Evolutionary conservation across 805 yeast species (phyloP).

Genomic region (Saturnispora sanitii): DNA sequence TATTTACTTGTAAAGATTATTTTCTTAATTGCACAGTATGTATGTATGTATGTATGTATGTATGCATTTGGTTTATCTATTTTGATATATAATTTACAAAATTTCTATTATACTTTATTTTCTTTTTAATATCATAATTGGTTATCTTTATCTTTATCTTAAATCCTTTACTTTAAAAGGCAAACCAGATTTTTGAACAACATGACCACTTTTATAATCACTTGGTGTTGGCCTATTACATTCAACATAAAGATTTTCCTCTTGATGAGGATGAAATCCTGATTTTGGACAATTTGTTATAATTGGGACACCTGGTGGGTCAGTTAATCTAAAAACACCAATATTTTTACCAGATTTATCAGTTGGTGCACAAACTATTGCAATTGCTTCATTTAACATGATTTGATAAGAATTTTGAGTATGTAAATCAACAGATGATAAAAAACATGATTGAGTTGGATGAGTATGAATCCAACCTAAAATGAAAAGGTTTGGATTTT

Average conservation of each 20-base stretch:
- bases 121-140: not conserved
- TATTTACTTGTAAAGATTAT: no score
- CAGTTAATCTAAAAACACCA: constrained; percentile 53
- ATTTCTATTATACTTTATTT: not conserved
- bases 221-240: constrained; percentile 30
- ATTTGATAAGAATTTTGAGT: constrained; percentile 61
- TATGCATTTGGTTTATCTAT: no score
- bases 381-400: constrained; percentile 61
- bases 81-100: no score
- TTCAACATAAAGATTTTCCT: constrained; percentile 37
- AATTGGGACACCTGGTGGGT: constrained; percentile 52
- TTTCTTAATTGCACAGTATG: no score
- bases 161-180: constrained; percentile 44
- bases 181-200: constrained; percentile 33
- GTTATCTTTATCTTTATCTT: constrained; percentile 20
- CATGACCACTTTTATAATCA: constrained; percentile 35
- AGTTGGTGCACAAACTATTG: constrained; percentile 55
- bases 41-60: no score
- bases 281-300: constrained; percentile 40
- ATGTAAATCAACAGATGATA: constrained; percentile 57
- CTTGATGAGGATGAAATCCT: constrained; percentile 58
- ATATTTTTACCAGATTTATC: constrained; percentile 32
- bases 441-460: constrained; percentile 63
- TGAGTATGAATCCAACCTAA: constrained; percentile 72
- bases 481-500: constrained; percentile 41